Base-by-base conservation (phyloP, 176 grass and related monocot genomes). In the Aegilops speltoides region DNA sequence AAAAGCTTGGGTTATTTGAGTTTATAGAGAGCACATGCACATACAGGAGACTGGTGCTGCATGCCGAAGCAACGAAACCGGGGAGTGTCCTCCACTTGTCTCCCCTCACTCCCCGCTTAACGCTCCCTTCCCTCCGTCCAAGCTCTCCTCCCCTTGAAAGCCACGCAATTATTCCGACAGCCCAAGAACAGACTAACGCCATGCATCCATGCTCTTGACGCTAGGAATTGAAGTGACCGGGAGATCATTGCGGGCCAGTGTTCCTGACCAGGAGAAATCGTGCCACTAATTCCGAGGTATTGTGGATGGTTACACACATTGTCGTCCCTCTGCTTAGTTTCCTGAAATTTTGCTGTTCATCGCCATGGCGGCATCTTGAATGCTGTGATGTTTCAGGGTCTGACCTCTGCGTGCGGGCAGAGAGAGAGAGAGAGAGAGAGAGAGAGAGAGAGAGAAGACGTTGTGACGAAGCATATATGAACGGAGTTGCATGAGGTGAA, bases 101-200 rank as follows among this genome's bases (percentile, higher is more conserved):
- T 72, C 43, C 7, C 19, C 43, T 75, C 84, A 61, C 60, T 88
- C 23, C 84, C 84, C 91, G 86, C 90, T 85, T 85, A 78, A 91
- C 66, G 20, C 86, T 91, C 88, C 56, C 80, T 83, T 87, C 91
- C 91, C 70, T 86, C 43, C 91, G 62, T 84, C 84, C 76, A 87
- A 78, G 63, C 54, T 81, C 50, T 29, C 76, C 70, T 46, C n/a
- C 76, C 62, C 45, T 80, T 84, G 54, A 87, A 84, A 84, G 33
- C 68, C 68, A 70, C 22, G 68, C 81, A 80, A 28, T 23, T 62
- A 43, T 74, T 20, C 14, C 26, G n/a, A 20, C 48, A 52, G 48
- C 28, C 28, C 11, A 40, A 8, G 26, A 56, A n/a, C 52, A 63
- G 36, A 13, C 41, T 22, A 2, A 60, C 10, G 25, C 2, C 75